A percentile compares a stretch with the other conserved stretches of the same genome.
These are phyloP conservation scores for Lipomyces sp. DNA, from an alignment of 805 yeast species.

Conservation along the genomic window DNA sequence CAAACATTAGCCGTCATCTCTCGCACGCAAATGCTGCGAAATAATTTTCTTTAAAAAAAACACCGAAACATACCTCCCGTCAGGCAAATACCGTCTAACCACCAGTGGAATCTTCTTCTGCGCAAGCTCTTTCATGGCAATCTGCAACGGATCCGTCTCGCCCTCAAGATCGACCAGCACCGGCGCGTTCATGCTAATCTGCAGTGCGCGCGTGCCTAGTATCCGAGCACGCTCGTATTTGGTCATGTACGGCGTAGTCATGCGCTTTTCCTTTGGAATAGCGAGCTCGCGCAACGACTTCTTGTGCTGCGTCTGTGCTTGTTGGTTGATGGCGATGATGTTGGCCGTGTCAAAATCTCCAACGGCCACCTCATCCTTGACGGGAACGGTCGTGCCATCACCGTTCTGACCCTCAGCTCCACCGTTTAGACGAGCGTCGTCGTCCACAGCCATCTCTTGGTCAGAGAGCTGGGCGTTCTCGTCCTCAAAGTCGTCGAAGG, in stretches of 20 bases:
- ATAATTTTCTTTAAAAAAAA: neutral
- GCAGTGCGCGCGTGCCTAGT: constrained; percentile 94
- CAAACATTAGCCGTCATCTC: neutral
- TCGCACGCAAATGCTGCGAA: neutral
- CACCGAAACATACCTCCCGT: constrained; percentile 48
- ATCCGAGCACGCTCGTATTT: constrained; percentile 98
- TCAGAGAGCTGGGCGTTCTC: constrained; percentile 74
- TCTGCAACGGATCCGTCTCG: constrained; percentile 97
- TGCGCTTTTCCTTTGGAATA: constrained; percentile 80
- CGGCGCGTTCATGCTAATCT: constrained; percentile 97
- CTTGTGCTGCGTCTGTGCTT: constrained; percentile 42
- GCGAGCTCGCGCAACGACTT: constrained; percentile 77
- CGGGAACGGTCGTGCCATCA: constrained; percentile 42
- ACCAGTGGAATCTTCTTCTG: constrained; percentile 95
- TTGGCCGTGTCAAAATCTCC: constrained; percentile 61
- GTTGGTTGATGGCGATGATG: constrained; percentile 67
- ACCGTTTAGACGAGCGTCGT: constrained; percentile 39
- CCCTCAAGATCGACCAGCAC: constrained; percentile 97
- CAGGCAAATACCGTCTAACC: constrained; percentile 93
- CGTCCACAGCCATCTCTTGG: constrained; percentile 46
- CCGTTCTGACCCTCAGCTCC: constrained; percentile 33
- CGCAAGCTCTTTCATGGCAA: constrained; percentile 93
- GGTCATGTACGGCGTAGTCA: constrained; percentile 98
- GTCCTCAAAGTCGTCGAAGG: constrained; percentile 61
- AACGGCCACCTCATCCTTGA: constrained; percentile 38